Evolutionary conservation across 345 rosid species (phyloP).

Genomic region (Bruguiera sexangula): DNA sequence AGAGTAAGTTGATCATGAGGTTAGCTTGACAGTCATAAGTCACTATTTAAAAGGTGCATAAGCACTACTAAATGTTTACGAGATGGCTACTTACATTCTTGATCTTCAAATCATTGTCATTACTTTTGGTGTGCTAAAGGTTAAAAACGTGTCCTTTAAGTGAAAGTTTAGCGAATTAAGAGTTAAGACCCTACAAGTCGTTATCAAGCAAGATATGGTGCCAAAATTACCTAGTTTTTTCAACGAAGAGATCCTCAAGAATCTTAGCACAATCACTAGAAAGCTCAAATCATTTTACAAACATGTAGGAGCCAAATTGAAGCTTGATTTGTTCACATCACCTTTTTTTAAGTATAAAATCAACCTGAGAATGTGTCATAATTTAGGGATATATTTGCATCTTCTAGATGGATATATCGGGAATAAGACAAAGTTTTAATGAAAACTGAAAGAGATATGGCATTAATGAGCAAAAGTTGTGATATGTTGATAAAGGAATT

Average conservation of each 20-base stretch:
- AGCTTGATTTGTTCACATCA: constrained; percentile 30
- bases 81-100: constrained; percentile 25
- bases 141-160: constrained; percentile 39
- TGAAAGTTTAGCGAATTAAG: constrained; percentile 29
- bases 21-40: constrained; percentile 42
- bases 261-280: constrained; percentile 30
- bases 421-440: constrained; percentile 14
- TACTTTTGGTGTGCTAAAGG: constrained; percentile 43
- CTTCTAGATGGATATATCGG: constrained; percentile 37
- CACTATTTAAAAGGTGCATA: constrained; percentile 48
- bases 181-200: constrained; percentile 36
- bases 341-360: constrained; percentile 35
- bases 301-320: constrained; percentile 39
- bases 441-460: constrained; percentile 36
- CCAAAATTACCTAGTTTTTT: constrained; percentile 43
- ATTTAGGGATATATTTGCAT: constrained; percentile 38
- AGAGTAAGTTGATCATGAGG: constrained; percentile 31
- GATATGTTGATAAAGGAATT: constrained; percentile 42
- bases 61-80: constrained; percentile 42
- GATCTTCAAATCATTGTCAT: constrained; percentile 24
- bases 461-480: constrained; percentile 41
- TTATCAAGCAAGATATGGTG: constrained; percentile 40
- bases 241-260: constrained; percentile 31
- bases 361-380: constrained; percentile 33
- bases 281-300: constrained; percentile 39